phyloP scores from a whole-genome alignment of 1,284 basidiomycete species.

The Hemileia vastatrix region DNA sequence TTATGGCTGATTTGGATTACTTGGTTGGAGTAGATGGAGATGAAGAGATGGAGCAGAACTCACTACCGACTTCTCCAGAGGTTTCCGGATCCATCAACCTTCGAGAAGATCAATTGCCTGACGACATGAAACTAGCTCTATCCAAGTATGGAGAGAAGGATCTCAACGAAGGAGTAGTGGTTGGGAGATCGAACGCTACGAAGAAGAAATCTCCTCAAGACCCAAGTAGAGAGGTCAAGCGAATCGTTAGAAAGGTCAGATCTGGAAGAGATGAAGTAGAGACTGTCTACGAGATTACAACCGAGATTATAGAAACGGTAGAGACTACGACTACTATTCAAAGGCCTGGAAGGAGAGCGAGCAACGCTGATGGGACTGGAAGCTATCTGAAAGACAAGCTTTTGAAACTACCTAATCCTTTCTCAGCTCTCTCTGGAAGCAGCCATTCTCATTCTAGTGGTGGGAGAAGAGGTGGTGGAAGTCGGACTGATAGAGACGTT shows the following conservation, averaged over 20 bases:
- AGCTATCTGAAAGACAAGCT: slow-evolving; percentile 28
- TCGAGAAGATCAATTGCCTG: slow-evolving; percentile 30
- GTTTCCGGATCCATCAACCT: slow-evolving; percentile 38
- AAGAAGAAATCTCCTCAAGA: slow-evolving; percentile 12
- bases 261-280: slow-evolving; percentile 31
- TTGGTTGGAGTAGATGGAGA: slow-evolving; percentile 31
- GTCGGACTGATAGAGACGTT: slow-evolving; percentile 25
- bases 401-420: slow-evolving; percentile 6
- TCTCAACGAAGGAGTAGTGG: slow-evolving; percentile 26
- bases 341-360: slow-evolving; percentile 13
- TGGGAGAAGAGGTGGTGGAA: slow-evolving; percentile 28
- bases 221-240: slow-evolving; percentile 24
- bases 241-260: slow-evolving; percentile 29
- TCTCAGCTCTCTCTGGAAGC: background rate
- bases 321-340: slow-evolving; percentile 35
- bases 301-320: slow-evolving; percentile 44
- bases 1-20: slow-evolving; percentile 33
- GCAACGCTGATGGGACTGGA: background rate
- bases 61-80: too few species aligned
- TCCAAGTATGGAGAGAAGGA: slow-evolving; percentile 29
- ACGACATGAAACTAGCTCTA: slow-evolving; percentile 26
- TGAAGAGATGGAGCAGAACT: slow-evolving; percentile 37
- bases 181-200: slow-evolving; percentile 14
- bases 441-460: background rate
- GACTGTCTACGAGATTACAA: slow-evolving; percentile 47